Percentiles rank a stretch among this genome's conserved stretches.
Conservation (phyloP, 1,139 yeast genomes). For the Yamadazyma kanchanaburiensis region DNA sequence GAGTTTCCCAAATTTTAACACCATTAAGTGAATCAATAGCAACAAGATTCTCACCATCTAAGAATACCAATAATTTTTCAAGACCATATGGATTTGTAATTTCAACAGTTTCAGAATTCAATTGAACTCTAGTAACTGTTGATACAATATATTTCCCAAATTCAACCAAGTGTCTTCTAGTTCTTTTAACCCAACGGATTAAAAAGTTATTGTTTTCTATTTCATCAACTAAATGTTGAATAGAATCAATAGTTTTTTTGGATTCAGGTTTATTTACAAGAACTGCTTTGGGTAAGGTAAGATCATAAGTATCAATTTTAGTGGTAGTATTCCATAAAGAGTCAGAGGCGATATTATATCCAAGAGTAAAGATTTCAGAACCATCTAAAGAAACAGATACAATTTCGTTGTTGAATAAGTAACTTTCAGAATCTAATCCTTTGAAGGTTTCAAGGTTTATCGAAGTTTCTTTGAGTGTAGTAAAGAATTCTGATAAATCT, state of each 20-base stretch:
- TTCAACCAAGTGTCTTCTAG: constrained; percentile 32
- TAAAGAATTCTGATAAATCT: constrained; percentile 28
- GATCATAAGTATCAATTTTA: constrained; percentile 6
- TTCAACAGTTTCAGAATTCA: constrained; percentile 5
- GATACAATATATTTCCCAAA: constrained; percentile 26
- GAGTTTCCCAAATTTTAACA: constrained; percentile 22
- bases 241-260: constrained; percentile 23
- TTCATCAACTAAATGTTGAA: constrained; percentile 31
- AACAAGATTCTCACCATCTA: constrained; percentile 16
- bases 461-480: constrained; percentile 12
- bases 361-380: constrained; percentile 4
- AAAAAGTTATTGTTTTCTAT: constrained; percentile 21
- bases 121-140: constrained; percentile 5
- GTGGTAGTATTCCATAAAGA: neutral
- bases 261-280: constrained; percentile 31
- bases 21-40: constrained; percentile 34
- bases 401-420: constrained; percentile 8
- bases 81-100: constrained; percentile 29
- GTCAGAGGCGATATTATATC: constrained; percentile 9
- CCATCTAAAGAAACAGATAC: constrained; percentile 8
- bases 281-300: constrained; percentile 11
- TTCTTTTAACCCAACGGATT: constrained; percentile 28
- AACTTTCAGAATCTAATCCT: constrained; percentile 10
- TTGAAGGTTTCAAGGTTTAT: constrained; percentile 13
- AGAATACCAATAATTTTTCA: constrained; percentile 31